Percentiles rank a stretch among this genome's conserved stretches.
Evolutionary conservation across 1,139 yeast species (phyloP).

Genomic region (Wickerhamomyces sp.): DNA sequence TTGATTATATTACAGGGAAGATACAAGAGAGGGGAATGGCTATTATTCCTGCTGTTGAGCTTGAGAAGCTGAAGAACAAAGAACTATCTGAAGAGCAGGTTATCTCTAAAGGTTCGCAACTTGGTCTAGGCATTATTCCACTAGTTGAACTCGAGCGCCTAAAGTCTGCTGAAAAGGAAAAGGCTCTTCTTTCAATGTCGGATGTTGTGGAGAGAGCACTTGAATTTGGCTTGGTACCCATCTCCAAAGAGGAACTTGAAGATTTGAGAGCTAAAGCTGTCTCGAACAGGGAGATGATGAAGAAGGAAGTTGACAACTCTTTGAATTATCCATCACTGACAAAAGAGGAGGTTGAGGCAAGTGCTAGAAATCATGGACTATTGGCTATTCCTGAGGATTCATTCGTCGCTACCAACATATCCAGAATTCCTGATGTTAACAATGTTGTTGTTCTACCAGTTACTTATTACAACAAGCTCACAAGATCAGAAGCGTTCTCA

Average conservation of each 20-base stretch:
- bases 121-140: constrained; percentile 29
- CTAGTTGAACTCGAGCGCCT: constrained; percentile 26
- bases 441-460: constrained; percentile 61
- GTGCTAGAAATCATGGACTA: constrained; percentile 41
- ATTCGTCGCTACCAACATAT: constrained; percentile 56
- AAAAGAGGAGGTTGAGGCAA: constrained; percentile 18
- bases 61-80: constrained; percentile 16
- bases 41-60: not conserved
- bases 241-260: constrained; percentile 36
- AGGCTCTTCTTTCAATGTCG: constrained; percentile 15
- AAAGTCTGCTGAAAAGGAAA: constrained; percentile 9
- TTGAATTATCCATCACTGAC: constrained; percentile 2
- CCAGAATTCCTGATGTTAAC: constrained; percentile 48
- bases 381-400: constrained; percentile 51
- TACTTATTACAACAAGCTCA: constrained; percentile 55
- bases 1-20: constrained; percentile 11
- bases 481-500: constrained; percentile 38
- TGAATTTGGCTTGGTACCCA: constrained; percentile 40
- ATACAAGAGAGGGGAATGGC: constrained; percentile 11
- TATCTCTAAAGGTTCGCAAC: constrained; percentile 28
- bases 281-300: not conserved
- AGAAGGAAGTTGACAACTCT: not conserved
- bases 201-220: constrained; percentile 35
- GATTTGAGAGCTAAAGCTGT: constrained; percentile 8
- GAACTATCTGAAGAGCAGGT: constrained; percentile 34